Evolutionary conservation across 2,329 filamentous ascomycete genomes (phyloP).

Genomic region (Colletotrichum noveboracense): DNA sequence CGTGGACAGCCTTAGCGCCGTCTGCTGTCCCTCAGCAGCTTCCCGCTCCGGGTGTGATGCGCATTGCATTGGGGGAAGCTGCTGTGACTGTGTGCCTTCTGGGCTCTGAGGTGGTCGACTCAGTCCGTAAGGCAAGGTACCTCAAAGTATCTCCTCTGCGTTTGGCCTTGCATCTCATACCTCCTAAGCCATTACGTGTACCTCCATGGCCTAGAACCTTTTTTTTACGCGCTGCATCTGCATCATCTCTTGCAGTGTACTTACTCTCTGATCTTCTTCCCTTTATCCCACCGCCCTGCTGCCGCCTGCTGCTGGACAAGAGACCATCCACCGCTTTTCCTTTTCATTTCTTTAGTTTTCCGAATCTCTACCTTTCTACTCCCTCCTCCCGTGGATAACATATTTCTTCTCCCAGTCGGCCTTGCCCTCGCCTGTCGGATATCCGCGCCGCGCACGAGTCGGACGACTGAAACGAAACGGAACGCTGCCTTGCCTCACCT

Average conservation of each 20-base stretch:
- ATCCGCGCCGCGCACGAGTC: background rate
- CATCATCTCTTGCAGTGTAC: background rate
- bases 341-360: background rate
- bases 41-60: background rate
- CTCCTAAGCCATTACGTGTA: background rate
- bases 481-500: background rate
- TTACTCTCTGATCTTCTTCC: background rate
- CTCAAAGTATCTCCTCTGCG: background rate
- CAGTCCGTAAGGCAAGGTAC: background rate
- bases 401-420: background rate
- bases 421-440: background rate
- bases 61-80: background rate
- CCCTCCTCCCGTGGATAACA: background rate
- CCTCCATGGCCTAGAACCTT: background rate
- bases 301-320: background rate
- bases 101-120: background rate
- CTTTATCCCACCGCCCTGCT: background rate
- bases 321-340: background rate
- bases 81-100: background rate
- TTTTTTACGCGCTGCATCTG: background rate
- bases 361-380: background rate
- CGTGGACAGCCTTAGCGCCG: background rate
- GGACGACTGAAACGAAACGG: conserved; percentile 3
- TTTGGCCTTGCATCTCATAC: background rate
- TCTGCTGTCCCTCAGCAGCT: background rate